A percentile compares a stretch with the other conserved stretches of the same genome.
phyloP scores from a whole-genome alignment of 345 rosid genomes.

The Eucalyptus erythrocorys region DNA sequence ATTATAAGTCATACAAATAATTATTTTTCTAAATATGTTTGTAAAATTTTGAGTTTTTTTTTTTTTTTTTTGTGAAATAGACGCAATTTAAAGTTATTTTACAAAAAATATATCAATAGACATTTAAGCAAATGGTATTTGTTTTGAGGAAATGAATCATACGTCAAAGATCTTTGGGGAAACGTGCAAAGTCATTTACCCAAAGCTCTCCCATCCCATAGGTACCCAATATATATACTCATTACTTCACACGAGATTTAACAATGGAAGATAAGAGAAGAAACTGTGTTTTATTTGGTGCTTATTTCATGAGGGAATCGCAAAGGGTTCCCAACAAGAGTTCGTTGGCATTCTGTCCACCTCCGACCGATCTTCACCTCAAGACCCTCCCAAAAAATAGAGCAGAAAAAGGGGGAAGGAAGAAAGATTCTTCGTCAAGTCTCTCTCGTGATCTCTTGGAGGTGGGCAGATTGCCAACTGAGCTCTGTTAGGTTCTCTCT shows the following conservation, averaged over 20 bases:
- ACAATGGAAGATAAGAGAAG: neutral
- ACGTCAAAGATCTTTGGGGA: neutral
- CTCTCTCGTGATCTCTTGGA: conserved; percentile 6
- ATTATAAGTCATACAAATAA: too few relatives aligned
- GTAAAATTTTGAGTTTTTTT: too few relatives aligned
- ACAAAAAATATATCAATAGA: neutral
- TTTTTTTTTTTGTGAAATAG: too few relatives aligned
- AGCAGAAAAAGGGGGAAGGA: neutral
- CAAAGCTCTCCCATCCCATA: neutral
- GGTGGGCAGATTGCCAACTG: conserved; percentile 96
- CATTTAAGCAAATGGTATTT: neutral
- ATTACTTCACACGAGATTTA: neutral
- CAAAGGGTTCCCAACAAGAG: conserved; percentile 85
- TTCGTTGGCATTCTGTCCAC: conserved; percentile 99
- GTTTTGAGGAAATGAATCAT: neutral
- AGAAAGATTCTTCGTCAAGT: neutral
- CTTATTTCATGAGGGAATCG: conserved; percentile 31
- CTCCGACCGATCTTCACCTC: conserved; percentile 24
- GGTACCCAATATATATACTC: neutral
- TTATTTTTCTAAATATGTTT: too few relatives aligned
- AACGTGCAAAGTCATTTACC: neutral
- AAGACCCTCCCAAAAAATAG: neutral
- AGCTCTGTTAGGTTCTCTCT: conserved; percentile 71
- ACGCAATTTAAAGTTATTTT: neutral
- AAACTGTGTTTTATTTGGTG: neutral